Evolutionary conservation across 2,329 filamentous ascomycete species (phyloP).

Genomic region (Meredithiella fracta): DNA sequence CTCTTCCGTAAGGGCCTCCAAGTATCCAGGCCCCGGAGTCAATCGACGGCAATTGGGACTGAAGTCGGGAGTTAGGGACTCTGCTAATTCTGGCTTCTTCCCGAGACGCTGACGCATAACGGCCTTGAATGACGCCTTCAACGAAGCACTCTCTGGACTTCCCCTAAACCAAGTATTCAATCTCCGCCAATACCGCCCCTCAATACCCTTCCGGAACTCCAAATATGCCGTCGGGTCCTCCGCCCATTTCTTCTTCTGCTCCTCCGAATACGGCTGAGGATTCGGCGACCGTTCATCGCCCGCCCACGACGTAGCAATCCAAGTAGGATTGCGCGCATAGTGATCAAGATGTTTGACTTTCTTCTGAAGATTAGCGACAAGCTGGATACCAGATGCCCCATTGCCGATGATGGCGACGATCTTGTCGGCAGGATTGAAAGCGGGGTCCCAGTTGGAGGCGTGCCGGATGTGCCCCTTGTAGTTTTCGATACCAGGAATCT

Average conservation of each 20-base stretch:
- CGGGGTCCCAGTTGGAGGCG: slow-evolving; percentile 41
- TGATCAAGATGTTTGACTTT: slow-evolving; percentile 38
- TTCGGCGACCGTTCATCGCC: slow-evolving; percentile 37
- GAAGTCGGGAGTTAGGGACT: slow-evolving; percentile 44
- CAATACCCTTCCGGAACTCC: slow-evolving; percentile 38
- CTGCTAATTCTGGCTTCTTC: slow-evolving; percentile 37
- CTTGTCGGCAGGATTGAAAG: slow-evolving; percentile 32
- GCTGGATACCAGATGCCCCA: slow-evolving; percentile 43
- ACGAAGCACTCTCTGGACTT: slow-evolving; percentile 30
- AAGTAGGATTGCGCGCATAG: slow-evolving; percentile 48
- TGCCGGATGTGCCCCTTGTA: slow-evolving; percentile 42
- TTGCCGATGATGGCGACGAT: slow-evolving; percentile 46
- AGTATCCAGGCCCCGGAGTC: slow-evolving; percentile 50
- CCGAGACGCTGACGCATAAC: slow-evolving; percentile 38
- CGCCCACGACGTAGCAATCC: slow-evolving; percentile 49
- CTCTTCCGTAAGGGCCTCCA: slow-evolving; percentile 44
- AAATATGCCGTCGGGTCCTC: slow-evolving; percentile 45
- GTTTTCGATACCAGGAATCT: slow-evolving; percentile 39
- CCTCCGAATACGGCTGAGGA: slow-evolving; percentile 39
- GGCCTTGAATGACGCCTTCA: slow-evolving; percentile 30
- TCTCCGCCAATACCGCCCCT: slow-evolving; percentile 45
- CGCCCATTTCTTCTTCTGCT: slow-evolving; percentile 37
- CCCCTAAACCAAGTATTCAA: slow-evolving; percentile 38
- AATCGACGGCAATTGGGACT: slow-evolving; percentile 47
- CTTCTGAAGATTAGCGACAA: slow-evolving; percentile 36